Evolutionary conservation across 371 early-diverging fungal species (phyloP).

Genomic region (Mucor piriformis): DNA sequence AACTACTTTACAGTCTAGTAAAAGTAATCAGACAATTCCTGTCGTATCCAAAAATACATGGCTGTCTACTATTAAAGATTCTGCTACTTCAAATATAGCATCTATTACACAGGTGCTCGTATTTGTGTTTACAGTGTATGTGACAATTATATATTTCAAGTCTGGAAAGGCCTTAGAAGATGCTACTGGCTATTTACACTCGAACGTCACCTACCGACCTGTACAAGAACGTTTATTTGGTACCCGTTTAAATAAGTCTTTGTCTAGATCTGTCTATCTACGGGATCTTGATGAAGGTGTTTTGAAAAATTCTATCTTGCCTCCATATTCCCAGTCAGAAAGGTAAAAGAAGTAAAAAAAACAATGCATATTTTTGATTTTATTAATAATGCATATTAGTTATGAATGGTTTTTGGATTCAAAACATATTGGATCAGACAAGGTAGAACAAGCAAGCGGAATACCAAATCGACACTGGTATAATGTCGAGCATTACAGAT

Average conservation of each 20-base stretch:
- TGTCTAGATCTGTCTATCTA: slow-evolving; percentile 43
- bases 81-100: background rate
- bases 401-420: slow-evolving; percentile 2
- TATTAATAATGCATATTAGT: background rate
- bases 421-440: background rate
- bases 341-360: slow-evolving; percentile 17
- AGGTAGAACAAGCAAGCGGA: background rate
- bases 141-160: background rate
- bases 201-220: background rate
- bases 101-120: background rate
- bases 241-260: background rate
- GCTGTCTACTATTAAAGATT: background rate
- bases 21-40: no score
- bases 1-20: no score
- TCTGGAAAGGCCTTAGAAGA: background rate
- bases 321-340: slow-evolving; percentile 24
- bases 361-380: background rate
- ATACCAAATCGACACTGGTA: slow-evolving; percentile 19
- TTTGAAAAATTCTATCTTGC: slow-evolving; percentile 11
- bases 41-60: background rate
- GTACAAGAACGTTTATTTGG: background rate
- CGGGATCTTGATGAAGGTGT: slow-evolving; percentile 49
- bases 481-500: slow-evolving; percentile 35
- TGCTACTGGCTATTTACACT: background rate
- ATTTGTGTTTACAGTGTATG: background rate